Conservation (phyloP, 257 asterid genomes). For the Penstemon barbatus region DNA sequence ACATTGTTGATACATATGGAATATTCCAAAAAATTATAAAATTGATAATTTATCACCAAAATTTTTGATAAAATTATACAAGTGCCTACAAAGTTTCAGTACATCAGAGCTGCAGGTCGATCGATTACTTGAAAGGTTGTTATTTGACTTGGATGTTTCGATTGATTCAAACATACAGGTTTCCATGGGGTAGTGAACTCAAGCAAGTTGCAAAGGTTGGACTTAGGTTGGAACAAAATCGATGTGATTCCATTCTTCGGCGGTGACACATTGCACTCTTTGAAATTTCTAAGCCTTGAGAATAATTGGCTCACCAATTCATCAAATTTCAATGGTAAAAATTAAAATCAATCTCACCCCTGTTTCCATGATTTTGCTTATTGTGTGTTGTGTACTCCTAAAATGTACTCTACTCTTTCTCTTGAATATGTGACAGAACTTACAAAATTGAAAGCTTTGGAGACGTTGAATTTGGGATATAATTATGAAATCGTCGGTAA, state of each 20-base stretch:
- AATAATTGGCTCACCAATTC: background rate
- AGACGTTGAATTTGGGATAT: background rate
- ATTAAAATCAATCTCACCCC: background rate
- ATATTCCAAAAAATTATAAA: no score
- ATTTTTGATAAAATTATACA: no score
- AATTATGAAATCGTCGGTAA: background rate
- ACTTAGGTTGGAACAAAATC: background rate
- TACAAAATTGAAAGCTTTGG: background rate
- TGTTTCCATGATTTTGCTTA: background rate
- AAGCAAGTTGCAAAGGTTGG: constrained; percentile 2
- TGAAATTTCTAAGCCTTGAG: background rate
- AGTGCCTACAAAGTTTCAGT: no score
- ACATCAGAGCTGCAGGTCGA: no score
- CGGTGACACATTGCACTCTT: background rate
- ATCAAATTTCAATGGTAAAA: background rate
- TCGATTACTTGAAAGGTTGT: no score
- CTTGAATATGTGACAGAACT: background rate
- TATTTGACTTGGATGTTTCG: no score
- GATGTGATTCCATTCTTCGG: background rate
- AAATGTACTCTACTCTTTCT: background rate
- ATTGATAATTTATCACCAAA: no score
- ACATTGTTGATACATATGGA: no score
- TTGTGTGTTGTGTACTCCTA: no score
- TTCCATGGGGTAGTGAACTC: background rate
- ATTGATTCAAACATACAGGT: background rate